These are phyloP conservation scores for Acacia crassicarpa DNA, from an alignment of 306 rosid species.

Conservation along the genomic window DNA sequence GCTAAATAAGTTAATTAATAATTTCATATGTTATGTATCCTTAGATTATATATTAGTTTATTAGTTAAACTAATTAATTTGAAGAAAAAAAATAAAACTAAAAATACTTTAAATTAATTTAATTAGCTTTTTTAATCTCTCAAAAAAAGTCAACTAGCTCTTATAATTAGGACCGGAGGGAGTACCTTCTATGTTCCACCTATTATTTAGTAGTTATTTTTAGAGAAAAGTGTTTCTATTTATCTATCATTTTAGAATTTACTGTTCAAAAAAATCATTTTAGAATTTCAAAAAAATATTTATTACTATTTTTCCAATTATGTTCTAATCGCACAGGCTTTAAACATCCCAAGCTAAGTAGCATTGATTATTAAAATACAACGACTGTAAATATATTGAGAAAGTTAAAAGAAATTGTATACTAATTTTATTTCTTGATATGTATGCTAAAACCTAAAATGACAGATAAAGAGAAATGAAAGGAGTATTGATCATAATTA, in stretches of 20 bases:
- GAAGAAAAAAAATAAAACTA: too few relatives aligned
- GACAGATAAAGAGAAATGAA: neutral
- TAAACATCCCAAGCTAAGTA: neutral
- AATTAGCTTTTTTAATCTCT: too few relatives aligned
- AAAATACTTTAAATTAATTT: too few relatives aligned
- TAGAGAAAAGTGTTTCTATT: too few relatives aligned
- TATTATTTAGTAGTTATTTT: neutral
- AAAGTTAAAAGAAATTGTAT: neutral
- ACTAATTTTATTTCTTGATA: neutral
- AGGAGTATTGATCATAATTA: neutral
- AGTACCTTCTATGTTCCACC: too few relatives aligned
- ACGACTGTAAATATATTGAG: neutral
- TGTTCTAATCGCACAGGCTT: neutral
- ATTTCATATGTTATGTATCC: too few relatives aligned
- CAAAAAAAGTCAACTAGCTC: too few relatives aligned
- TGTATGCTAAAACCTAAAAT: neutral
- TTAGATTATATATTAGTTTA: too few relatives aligned
- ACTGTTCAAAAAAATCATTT: neutral
- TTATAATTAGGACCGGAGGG: too few relatives aligned
- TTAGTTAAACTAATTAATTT: too few relatives aligned
- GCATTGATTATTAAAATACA: neutral
- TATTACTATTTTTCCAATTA: neutral
- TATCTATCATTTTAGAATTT: neutral
- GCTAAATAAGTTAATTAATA: too few relatives aligned
- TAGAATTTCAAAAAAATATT: neutral